These are phyloP conservation scores for Trebouxia sp. DNA, from an alignment of 139 green algal genomes.

Conservation along the genomic window DNA sequence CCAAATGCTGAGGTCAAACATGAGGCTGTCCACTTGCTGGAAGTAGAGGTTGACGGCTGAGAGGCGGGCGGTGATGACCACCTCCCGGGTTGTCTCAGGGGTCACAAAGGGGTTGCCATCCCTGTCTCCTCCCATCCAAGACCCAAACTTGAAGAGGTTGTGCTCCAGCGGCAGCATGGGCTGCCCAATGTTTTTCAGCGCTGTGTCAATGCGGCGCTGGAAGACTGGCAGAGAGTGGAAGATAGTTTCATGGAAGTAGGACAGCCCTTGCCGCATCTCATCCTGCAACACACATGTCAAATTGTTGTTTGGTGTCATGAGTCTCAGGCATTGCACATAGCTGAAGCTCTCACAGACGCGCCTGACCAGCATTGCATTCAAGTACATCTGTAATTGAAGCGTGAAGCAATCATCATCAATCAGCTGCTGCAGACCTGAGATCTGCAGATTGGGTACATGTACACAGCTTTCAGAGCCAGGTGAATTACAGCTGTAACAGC, in stretches of 20 bases:
- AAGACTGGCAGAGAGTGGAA: conserved; percentile 73
- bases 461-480: no score
- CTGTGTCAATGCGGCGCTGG: conserved; percentile 84
- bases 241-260: conserved; percentile 93
- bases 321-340: background rate
- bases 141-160: conserved; percentile 60
- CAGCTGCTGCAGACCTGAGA: no score
- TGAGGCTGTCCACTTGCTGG: conserved; percentile 74
- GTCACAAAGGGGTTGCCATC: conserved; percentile 97
- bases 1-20: conserved; percentile 96
- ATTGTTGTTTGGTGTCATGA: background rate
- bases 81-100: conserved; percentile 83
- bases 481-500: no score
- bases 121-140: conserved; percentile 95
- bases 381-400: no score
- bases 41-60: conserved; percentile 64
- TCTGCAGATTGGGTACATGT: no score
- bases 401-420: background rate
- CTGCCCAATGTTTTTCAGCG: conserved; percentile 84
- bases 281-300: conserved; percentile 58
- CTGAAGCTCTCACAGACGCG: no score
- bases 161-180: conserved; percentile 78
- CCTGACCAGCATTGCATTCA: no score
- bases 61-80: conserved; percentile 83
- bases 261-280: conserved; percentile 92